Evolutionary conservation across 2,329 filamentous ascomycete genomes (phyloP).

Genomic region (Hyphodiscus sp.): DNA sequence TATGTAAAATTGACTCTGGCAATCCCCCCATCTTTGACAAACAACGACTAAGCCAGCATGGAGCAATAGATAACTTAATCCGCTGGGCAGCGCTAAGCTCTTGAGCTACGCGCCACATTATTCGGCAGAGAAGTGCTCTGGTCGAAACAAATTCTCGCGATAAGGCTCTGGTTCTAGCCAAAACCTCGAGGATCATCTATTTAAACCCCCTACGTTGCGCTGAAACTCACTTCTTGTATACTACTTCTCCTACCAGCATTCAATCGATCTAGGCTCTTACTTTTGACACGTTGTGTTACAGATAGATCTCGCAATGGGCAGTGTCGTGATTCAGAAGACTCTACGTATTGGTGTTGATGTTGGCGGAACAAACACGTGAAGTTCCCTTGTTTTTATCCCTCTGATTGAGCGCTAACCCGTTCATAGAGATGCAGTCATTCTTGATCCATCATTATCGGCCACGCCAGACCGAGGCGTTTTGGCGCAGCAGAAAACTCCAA

Average conservation of each 20-base stretch:
- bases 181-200: too few relatives aligned
- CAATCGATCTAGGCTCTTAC: not conserved
- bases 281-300: too few relatives aligned
- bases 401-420: slow-evolving; percentile 1
- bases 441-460: slow-evolving; percentile 20
- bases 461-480: slow-evolving; percentile 25
- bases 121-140: not conserved
- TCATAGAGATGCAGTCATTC: slow-evolving; percentile 23
- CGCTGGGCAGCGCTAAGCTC: not conserved
- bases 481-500: slow-evolving; percentile 21
- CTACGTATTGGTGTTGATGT: slow-evolving; percentile 32
- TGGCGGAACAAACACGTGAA: slow-evolving; percentile 33
- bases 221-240: too few relatives aligned
- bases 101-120: not conserved
- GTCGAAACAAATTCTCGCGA: too few relatives aligned
- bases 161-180: too few relatives aligned
- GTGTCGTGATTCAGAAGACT: slow-evolving; percentile 1
- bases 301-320: not conserved
- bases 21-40: not conserved
- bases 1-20: too few relatives aligned
- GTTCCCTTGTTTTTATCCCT: not conserved
- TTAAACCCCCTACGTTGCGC: too few relatives aligned
- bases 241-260: not conserved
- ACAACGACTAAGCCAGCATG: not conserved
- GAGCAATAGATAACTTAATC: not conserved